phyloP scores from a whole-genome alignment of 1,139 yeast genomes.

The Geotrichum fermentans region DNA sequence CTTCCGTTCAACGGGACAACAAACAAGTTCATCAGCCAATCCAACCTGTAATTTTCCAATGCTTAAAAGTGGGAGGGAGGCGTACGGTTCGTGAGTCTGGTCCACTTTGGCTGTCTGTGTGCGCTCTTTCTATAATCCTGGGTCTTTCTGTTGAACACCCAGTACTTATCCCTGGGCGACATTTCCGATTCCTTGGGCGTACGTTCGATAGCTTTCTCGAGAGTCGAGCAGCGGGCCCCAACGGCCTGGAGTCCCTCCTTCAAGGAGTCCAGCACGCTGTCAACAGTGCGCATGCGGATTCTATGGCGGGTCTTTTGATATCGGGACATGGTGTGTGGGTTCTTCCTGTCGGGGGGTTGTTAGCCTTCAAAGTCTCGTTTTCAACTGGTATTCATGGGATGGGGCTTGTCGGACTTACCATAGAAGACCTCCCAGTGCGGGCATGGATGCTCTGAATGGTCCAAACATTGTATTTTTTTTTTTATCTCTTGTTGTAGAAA shows the following conservation, averaged over 20 bases:
- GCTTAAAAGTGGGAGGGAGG: constrained; percentile 69
- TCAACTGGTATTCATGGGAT: background rate
- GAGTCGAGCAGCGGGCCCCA: constrained; percentile 47
- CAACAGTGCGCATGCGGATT: constrained; percentile 74
- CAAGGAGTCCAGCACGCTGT: constrained; percentile 66
- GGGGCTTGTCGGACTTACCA: too few relatives aligned
- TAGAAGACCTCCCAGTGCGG: constrained; percentile 71
- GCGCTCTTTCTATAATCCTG: constrained; percentile 82
- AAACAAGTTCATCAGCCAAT: too few relatives aligned
- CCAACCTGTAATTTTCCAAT: too few relatives aligned
- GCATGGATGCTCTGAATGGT: constrained; percentile 63
- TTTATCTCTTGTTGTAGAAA: too few relatives aligned
- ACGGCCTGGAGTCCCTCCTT: constrained; percentile 55
- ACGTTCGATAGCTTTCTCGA: constrained; percentile 50
- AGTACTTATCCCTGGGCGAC: constrained; percentile 78
- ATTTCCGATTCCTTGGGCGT: constrained; percentile 80
- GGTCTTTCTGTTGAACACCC: constrained; percentile 71
- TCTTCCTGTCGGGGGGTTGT: constrained; percentile 53
- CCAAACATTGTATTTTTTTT: constrained; percentile 62
- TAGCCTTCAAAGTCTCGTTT: background rate
- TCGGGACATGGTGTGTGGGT: constrained; percentile 70
- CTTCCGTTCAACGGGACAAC: too few relatives aligned
- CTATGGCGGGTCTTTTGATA: constrained; percentile 82
- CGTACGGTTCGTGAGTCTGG: constrained; percentile 72
- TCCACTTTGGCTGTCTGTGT: constrained; percentile 48